These are phyloP conservation scores for Mycena rosella DNA, from an alignment of 768 basidiomycete genomes.

Conservation along the genomic window DNA sequence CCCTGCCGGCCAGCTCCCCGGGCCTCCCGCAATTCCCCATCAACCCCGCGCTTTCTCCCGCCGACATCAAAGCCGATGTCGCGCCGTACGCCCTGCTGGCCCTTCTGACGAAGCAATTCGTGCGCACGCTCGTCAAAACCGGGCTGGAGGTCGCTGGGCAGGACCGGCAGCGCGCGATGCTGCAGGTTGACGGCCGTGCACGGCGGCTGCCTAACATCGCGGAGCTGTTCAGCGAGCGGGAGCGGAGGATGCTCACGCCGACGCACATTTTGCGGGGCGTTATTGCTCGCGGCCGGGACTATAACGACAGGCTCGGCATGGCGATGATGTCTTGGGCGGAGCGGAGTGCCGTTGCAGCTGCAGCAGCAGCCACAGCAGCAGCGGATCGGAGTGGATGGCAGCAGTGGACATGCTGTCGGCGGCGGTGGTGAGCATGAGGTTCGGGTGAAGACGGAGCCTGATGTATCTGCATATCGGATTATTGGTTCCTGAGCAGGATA, in stretches of 20 bases:
- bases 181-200: slow-evolving; percentile 35
- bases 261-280: slow-evolving; percentile 59
- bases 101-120: slow-evolving; percentile 49
- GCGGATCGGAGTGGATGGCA: neutral
- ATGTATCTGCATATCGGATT: neutral
- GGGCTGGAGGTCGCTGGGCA: slow-evolving; percentile 52
- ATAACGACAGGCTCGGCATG: slow-evolving; percentile 31
- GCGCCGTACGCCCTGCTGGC: slow-evolving; percentile 58
- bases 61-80: slow-evolving; percentile 49
- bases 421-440: neutral
- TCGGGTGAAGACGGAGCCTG: slow-evolving; percentile 6
- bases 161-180: slow-evolving; percentile 45
- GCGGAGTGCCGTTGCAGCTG: slow-evolving; percentile 29
- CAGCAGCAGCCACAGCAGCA: neutral
- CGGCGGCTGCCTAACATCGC: slow-evolving; percentile 31
- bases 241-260: slow-evolving; percentile 52
- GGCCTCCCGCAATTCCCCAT: slow-evolving; percentile 40
- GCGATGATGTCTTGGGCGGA: slow-evolving; percentile 24
- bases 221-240: slow-evolving; percentile 30
- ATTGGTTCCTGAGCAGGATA: too few relatives aligned
- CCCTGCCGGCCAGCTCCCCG: slow-evolving; percentile 12
- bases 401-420: neutral
- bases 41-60: slow-evolving; percentile 43
- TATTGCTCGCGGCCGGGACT: slow-evolving; percentile 43
- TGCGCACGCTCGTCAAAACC: slow-evolving; percentile 50